A percentile compares a stretch with the other conserved stretches of the same genome.
Conservation (phyloP, 129 eudicot species). For the Centaurea solstitialis region DNA sequence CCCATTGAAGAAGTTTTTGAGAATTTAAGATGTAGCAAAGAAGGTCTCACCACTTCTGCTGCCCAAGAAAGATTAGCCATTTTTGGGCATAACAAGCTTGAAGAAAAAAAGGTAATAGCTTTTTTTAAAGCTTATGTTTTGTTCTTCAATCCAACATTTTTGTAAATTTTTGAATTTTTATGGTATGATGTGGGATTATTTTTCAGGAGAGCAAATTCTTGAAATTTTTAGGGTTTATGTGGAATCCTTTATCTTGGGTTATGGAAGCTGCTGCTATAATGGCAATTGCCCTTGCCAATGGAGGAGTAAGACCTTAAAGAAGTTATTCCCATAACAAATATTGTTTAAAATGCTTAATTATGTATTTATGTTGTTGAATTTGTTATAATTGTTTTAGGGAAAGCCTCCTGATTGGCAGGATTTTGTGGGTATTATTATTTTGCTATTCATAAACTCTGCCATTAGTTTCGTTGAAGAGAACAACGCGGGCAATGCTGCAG, state of each 20-base stretch:
- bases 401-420: constrained; percentile 54
- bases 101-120: constrained; percentile 59
- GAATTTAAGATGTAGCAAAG: constrained; percentile 74
- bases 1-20: constrained; percentile 85
- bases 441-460: constrained; percentile 58
- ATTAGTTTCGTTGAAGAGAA: constrained; percentile 75
- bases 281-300: constrained; percentile 68
- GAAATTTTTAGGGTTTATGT: constrained; percentile 65
- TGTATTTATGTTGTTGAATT: background rate
- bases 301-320: constrained; percentile 50
- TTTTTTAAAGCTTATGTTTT: background rate
- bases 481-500: constrained; percentile 74
- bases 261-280: constrained; percentile 70
- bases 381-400: constrained; percentile 28
- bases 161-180: background rate
- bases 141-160: background rate
- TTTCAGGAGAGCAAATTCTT: constrained; percentile 75
- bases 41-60: constrained; percentile 58
- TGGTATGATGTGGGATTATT: constrained; percentile 1
- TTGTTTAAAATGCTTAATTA: background rate
- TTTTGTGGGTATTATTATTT: constrained; percentile 52
- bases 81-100: constrained; percentile 84
- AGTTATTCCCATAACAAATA: background rate
- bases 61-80: constrained; percentile 72
- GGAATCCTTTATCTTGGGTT: constrained; percentile 77